Percentiles rank a stretch among this genome's conserved stretches.
These are phyloP conservation scores for Rhazya stricta DNA, from an alignment of 257 asterid genomes.

Conservation along the genomic window DNA sequence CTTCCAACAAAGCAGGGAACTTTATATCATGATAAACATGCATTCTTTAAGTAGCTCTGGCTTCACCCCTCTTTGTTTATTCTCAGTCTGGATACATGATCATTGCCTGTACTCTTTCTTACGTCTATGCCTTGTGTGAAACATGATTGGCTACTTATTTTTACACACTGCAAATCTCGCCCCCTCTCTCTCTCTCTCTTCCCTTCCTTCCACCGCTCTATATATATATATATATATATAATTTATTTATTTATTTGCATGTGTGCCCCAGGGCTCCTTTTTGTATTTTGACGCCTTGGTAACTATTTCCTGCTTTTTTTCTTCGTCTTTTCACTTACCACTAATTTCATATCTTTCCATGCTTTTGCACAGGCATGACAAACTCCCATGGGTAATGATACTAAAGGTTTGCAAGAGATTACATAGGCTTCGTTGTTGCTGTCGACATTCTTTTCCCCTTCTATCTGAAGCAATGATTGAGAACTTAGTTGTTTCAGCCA, in stretches of 20 bases:
- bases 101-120: neutral
- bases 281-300: neutral
- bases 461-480: neutral
- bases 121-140: neutral
- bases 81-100: neutral
- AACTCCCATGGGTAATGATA: neutral
- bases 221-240: no score
- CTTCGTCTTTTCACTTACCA: neutral
- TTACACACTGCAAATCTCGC: neutral
- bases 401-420: neutral
- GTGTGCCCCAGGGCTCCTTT: no score
- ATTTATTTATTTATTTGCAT: no score
- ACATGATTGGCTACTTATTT: neutral
- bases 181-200: neutral
- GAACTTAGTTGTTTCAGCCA: no score
- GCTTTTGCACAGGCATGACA: slow-evolving; percentile 14
- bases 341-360: neutral
- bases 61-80: neutral
- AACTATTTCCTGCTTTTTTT: neutral
- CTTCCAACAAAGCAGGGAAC: neutral
- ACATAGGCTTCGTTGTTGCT: neutral
- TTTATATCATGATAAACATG: neutral
- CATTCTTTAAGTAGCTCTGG: neutral
- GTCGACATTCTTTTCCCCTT: neutral
- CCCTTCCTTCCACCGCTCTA: neutral